These are phyloP conservation scores for Phaeodactylum tricornutum DNA, from an alignment of 108 stramenopile genomes.

Conservation along the genomic window DNA sequence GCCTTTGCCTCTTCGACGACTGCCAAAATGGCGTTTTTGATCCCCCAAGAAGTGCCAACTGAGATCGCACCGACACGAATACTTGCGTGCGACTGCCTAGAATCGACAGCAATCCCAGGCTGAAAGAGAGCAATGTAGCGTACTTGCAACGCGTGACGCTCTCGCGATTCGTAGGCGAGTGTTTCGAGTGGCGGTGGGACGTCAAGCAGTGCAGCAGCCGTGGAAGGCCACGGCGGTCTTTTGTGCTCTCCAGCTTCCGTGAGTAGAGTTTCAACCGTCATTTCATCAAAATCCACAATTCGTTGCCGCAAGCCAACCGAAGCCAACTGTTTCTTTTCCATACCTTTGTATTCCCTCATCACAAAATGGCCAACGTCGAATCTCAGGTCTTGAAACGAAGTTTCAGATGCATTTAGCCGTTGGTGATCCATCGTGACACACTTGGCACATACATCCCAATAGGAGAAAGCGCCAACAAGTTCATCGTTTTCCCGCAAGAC, in stretches of 20 bases:
- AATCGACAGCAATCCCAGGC: conserved; percentile 13
- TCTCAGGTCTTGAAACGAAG: conserved; percentile 31
- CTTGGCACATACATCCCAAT: conserved; percentile 37
- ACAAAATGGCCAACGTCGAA: conserved; percentile 35
- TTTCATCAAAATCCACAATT: conserved; percentile 2
- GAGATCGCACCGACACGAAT: conserved; percentile 13
- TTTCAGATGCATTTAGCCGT: conserved; percentile 27
- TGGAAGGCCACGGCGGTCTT: conserved; percentile 40
- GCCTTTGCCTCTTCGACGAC: not conserved
- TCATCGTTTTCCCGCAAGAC: conserved; percentile 25
- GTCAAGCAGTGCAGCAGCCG: conserved; percentile 48
- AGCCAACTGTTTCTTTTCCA: conserved; percentile 17
- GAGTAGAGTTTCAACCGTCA: conserved; percentile 2
- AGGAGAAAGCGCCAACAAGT: conserved; percentile 35
- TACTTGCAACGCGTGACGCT: conserved; percentile 28
- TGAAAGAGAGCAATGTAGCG: conserved; percentile 17
- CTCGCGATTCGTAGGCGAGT: conserved; percentile 12
- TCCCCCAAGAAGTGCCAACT: conserved; percentile 13
- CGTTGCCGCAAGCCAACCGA: conserved; percentile 18
- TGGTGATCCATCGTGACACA: conserved; percentile 49
- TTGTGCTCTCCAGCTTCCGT: not conserved
- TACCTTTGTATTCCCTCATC: conserved; percentile 41
- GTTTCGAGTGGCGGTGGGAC: conserved; percentile 39
- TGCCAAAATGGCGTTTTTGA: conserved; percentile 3
- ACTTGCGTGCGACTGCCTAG: conserved; percentile 9